A percentile compares a stretch with the other conserved stretches of the same genome.
Conservation (phyloP, 306 rosid genomes). For the Boehmeria nivea region DNA sequence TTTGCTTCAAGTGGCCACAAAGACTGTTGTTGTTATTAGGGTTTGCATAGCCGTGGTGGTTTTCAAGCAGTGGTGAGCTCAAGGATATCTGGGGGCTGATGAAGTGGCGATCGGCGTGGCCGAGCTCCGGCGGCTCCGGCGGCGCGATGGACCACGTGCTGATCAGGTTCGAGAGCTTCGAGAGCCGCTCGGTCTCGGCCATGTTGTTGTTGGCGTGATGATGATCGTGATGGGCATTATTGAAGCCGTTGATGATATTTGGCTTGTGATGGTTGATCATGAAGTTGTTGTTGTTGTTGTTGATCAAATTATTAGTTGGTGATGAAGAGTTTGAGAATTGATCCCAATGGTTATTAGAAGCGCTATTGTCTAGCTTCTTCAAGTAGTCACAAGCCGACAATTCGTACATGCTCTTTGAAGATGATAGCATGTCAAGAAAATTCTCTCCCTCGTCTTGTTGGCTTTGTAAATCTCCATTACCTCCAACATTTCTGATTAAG, state of each 20-base stretch:
- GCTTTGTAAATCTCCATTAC: constrained; percentile 43
- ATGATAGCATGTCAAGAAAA: constrained; percentile 53
- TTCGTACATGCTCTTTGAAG: constrained; percentile 59
- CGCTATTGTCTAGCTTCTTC: constrained; percentile 58
- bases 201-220: constrained; percentile 20
- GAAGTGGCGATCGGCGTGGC: too few relatives aligned
- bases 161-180: constrained; percentile 62
- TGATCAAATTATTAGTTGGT: constrained; percentile 14
- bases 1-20: constrained; percentile 25
- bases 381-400: constrained; percentile 65
- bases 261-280: constrained; percentile 40
- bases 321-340: constrained; percentile 31
- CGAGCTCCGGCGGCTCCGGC: constrained; percentile 54
- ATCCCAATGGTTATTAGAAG: constrained; percentile 39
- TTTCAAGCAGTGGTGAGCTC: constrained; percentile 34
- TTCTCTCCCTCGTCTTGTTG: constrained; percentile 58
- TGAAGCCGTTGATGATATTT: constrained; percentile 33
- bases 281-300: constrained; percentile 35
- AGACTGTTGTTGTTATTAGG: too few relatives aligned
- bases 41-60: constrained; percentile 23
- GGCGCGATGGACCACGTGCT: constrained; percentile 91
- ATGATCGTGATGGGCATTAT: constrained; percentile 4
- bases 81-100: constrained; percentile 41
- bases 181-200: constrained; percentile 51
- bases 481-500: constrained; percentile 57